Conservation (phyloP, 164 flowering plant species). For the Santalum album region DNA sequence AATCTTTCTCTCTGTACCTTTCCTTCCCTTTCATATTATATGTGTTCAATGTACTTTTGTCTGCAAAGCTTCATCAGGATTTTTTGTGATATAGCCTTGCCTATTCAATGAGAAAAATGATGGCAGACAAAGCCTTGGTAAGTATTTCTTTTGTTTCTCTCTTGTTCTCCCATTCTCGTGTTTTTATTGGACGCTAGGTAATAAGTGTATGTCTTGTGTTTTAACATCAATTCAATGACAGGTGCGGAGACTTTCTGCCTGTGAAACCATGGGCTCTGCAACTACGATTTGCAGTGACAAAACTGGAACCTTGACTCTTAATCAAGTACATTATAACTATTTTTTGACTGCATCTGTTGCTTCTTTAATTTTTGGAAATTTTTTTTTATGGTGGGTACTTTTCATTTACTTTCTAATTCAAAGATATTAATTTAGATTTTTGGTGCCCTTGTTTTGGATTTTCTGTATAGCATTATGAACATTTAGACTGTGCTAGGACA, state of each 20-base stretch:
- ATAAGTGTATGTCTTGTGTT: not conserved
- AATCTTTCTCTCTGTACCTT: too few relatives aligned
- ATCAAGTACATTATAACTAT: slow-evolving; percentile 76
- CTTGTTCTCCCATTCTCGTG: not conserved
- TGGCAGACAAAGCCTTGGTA: slow-evolving; percentile 96
- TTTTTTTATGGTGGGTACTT: too few relatives aligned
- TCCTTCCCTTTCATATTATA: not conserved
- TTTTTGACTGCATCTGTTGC: too few relatives aligned
- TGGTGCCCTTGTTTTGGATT: too few relatives aligned
- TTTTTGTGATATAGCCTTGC: slow-evolving; percentile 55
- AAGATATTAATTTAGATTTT: too few relatives aligned
- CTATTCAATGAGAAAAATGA: slow-evolving; percentile 98
- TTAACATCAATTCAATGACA: slow-evolving; percentile 26
- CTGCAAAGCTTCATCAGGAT: too few relatives aligned
- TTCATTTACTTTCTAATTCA: too few relatives aligned
- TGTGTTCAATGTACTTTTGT: too few relatives aligned
- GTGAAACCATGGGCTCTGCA: slow-evolving; percentile 99
- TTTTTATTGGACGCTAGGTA: too few relatives aligned
- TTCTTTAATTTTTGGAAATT: too few relatives aligned
- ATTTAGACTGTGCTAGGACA: too few relatives aligned
- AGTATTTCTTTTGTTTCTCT: slow-evolving; percentile 6
- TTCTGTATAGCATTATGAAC: too few relatives aligned
- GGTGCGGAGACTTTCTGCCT: slow-evolving; percentile 94
- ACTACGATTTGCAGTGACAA: slow-evolving; percentile 98
- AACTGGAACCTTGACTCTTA: slow-evolving; percentile 92